These are phyloP conservation scores for Aegilops umbellulata DNA, from an alignment of 176 grass and related monocot genomes.

Conservation along the genomic window DNA sequence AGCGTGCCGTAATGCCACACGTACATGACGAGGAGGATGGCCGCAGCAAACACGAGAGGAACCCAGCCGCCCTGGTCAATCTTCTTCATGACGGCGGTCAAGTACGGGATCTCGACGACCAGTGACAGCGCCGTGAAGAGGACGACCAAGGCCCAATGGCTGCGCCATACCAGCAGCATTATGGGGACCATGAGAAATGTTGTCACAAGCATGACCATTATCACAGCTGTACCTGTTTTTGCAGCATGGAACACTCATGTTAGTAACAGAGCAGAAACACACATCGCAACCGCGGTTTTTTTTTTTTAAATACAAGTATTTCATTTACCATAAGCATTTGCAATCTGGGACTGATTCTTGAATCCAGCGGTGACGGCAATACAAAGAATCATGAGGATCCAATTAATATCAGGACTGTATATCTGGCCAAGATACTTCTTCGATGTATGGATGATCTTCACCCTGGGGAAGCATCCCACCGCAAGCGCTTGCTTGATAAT, in stretches of 20 bases:
- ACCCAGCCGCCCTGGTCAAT: slow-evolving; percentile 84
- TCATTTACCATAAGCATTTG: slow-evolving; percentile 94
- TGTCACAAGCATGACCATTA: slow-evolving; percentile 93
- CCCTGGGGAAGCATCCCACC: slow-evolving; percentile 84
- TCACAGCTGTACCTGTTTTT: slow-evolving; percentile 76
- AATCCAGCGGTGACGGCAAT: slow-evolving; percentile 80
- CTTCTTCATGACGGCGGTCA: slow-evolving; percentile 54
- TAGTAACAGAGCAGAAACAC: background rate
- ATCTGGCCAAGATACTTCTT: slow-evolving; percentile 80
- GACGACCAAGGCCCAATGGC: slow-evolving; percentile 60
- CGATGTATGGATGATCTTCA: slow-evolving; percentile 86
- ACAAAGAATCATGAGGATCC: slow-evolving; percentile 78
- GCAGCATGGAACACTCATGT: background rate
- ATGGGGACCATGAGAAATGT: slow-evolving; percentile 86
- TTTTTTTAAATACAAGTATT: too few species aligned
- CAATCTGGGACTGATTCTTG: slow-evolving; percentile 64
- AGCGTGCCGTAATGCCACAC: slow-evolving; percentile 78
- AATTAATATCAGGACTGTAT: slow-evolving; percentile 94
- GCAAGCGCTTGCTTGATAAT: slow-evolving; percentile 88
- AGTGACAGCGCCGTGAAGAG: slow-evolving; percentile 52
- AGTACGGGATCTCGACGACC: slow-evolving; percentile 58
- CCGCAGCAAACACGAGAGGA: slow-evolving; percentile 45
- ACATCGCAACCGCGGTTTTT: too few species aligned
- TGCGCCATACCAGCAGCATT: slow-evolving; percentile 88
- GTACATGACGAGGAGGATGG: slow-evolving; percentile 72